A percentile compares a stretch with the other conserved stretches of the same genome.
Evolutionary conservation across 176 grass and related monocot species (phyloP).

Genomic region (Avena atlantica): DNA sequence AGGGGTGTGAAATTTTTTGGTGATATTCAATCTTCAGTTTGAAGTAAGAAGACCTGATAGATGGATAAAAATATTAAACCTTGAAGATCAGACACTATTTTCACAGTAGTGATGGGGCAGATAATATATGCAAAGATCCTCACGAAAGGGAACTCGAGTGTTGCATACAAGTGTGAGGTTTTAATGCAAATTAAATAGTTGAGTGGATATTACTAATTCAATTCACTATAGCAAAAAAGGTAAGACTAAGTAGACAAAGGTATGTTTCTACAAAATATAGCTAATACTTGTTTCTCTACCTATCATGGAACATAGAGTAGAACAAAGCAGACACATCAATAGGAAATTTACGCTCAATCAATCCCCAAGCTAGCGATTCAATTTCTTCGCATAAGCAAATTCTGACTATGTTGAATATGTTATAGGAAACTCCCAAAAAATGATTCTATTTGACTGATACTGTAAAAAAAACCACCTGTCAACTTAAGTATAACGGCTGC

Average conservation of each 20-base stretch:
- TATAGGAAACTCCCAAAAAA: neutral
- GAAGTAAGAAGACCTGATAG: neutral
- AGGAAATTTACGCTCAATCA: neutral
- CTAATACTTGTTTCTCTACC: neutral
- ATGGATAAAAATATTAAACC: neutral
- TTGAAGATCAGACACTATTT: neutral
- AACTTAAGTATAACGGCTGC: neutral
- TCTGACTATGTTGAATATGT: neutral
- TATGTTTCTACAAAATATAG: neutral
- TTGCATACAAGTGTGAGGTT: neutral
- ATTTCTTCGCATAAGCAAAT: neutral
- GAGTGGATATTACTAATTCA: neutral
- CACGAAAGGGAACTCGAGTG: neutral
- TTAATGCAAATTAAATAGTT: neutral
- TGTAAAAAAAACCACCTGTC: neutral
- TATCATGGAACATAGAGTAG: neutral
- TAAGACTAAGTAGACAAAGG: neutral
- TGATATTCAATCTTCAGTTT: constrained; percentile 4
- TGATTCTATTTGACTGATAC: constrained; percentile 8
- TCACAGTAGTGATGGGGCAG: neutral
- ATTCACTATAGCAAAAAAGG: neutral
- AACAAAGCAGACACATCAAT: neutral
- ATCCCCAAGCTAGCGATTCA: neutral
- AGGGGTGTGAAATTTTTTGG: neutral
- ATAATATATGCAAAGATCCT: neutral